Percentiles rank a stretch among this genome's conserved stretches.
Conservation (phyloP, 805 yeast species). For the Wickerhamiella cacticola region DNA sequence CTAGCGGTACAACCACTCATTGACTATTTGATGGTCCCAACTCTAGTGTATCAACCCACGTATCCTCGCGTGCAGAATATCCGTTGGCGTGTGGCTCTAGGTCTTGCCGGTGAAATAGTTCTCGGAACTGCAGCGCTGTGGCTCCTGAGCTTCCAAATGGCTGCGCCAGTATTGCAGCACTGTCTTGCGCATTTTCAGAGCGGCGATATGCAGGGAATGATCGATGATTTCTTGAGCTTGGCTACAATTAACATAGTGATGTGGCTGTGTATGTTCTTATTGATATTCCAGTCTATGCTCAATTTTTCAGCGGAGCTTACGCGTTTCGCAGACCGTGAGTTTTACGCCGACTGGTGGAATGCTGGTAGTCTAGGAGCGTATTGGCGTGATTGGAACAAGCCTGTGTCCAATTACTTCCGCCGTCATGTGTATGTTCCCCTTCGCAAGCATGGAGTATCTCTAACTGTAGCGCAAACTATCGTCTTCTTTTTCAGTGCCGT, state of each 20-base stretch:
- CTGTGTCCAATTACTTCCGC: constrained; percentile 34
- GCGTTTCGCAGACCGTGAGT: constrained; percentile 36
- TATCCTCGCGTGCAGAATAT: constrained; percentile 32
- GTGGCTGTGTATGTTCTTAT: constrained; percentile 36
- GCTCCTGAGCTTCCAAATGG: constrained; percentile 34
- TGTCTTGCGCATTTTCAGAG: constrained; percentile 26
- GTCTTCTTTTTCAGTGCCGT: constrained; percentile 36
- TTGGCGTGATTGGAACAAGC: constrained; percentile 39
- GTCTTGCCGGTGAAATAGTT: constrained; percentile 31
- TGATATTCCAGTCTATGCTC: constrained; percentile 34
- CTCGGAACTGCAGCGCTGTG: constrained; percentile 28
- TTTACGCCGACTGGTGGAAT: constrained; percentile 42
- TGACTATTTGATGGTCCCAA: constrained; percentile 37
- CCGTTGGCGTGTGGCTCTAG: constrained; percentile 27
- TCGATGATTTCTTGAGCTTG: constrained; percentile 32
- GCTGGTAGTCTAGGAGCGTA: constrained; percentile 37
- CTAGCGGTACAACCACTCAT: constrained; percentile 29
- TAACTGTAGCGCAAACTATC: constrained; percentile 26
- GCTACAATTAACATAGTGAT: constrained; percentile 33
- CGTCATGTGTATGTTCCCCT: constrained; percentile 36
- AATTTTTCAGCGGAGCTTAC: constrained; percentile 36
- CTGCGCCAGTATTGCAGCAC: constrained; percentile 34
- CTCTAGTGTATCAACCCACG: constrained; percentile 38
- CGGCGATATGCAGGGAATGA: constrained; percentile 22
- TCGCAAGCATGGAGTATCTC: constrained; percentile 28